phyloP scores from a whole-genome alignment of 225 moss, liverwort and hornwort genomes.

The Lunularia cruciata region DNA sequence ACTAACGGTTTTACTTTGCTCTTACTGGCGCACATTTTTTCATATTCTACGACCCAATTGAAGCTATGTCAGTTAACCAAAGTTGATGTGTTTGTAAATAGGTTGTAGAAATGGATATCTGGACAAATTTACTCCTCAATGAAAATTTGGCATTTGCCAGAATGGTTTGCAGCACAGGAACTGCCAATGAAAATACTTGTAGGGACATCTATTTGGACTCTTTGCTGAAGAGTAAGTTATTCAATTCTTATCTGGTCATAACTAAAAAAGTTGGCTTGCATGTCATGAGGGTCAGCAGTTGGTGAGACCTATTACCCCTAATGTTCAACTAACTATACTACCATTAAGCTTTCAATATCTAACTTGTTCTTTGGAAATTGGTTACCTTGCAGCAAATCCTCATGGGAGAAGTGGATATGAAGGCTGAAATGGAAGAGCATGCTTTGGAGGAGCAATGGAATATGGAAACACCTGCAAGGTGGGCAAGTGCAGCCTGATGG shows the following conservation, averaged over 20 bases:
- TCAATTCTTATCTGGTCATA: no score
- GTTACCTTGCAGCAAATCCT: conserved; percentile 44
- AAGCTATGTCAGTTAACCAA: no score
- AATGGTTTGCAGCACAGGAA: conserved; percentile 81
- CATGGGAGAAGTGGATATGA: conserved; percentile 68
- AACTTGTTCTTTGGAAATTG: no score
- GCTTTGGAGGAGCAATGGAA: conserved; percentile 55
- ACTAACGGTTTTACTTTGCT: no score
- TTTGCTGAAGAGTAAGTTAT: no score
- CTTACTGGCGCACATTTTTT: no score
- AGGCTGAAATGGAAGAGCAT: conserved; percentile 60
- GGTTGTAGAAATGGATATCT: conserved; percentile 44
- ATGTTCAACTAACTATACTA: no score
- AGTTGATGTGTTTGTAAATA: not conserved
- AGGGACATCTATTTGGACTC: conserved; percentile 18
- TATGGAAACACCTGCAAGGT: conserved; percentile 64
- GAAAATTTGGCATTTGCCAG: conserved; percentile 66
- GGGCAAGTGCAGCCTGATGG: conserved; percentile 83
- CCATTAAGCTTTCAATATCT: no score
- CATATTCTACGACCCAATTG: no score
- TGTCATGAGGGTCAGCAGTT: no score
- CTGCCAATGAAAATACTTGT: conserved; percentile 74
- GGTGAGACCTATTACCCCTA: no score
- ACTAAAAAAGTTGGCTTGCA: no score
- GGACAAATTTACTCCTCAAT: conserved; percentile 49